Evolutionary conservation across 2,329 filamentous ascomycete species (phyloP).

Genomic region (Aureobasidium vineae): DNA sequence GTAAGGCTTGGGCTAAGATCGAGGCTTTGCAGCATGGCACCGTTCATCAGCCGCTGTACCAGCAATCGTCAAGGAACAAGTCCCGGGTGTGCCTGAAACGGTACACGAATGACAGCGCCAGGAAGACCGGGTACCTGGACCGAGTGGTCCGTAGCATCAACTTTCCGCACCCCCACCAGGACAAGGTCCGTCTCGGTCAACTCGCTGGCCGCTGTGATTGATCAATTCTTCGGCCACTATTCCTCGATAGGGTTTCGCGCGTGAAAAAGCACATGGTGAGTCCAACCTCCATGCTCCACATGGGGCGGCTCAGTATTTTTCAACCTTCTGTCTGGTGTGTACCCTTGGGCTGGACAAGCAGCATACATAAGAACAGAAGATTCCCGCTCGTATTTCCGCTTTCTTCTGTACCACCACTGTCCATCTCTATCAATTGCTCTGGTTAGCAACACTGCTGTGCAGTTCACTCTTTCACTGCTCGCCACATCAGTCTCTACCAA

Average conservation of each 20-base stretch:
- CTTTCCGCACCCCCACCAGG: conserved; percentile 19
- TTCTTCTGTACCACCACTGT: conserved; percentile 29
- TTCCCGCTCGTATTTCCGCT: conserved; percentile 9
- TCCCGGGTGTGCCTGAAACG: conserved; percentile 28
- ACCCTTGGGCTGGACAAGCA: conserved; percentile 10
- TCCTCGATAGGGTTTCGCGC: conserved; percentile 25
- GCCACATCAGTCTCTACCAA: conserved; percentile 34
- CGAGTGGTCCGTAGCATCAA: conserved; percentile 25
- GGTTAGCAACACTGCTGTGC: conserved; percentile 39
- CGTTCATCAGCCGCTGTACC: conserved; percentile 30
- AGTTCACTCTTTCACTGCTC: conserved; percentile 38
- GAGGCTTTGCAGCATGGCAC: conserved; percentile 25
- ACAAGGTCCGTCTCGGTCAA: conserved; percentile 8
- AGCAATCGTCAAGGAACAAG: conserved; percentile 29
- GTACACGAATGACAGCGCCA: conserved; percentile 28
- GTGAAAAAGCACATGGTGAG: conserved; percentile 28
- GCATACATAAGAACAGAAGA: conserved; percentile 29
- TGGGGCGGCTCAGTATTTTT: conserved; percentile 29
- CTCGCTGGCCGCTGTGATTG: conserved; percentile 24
- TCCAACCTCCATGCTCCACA: conserved; percentile 23
- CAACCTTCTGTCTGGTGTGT: conserved; percentile 22
- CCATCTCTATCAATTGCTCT: conserved; percentile 35
- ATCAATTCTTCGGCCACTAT: conserved; percentile 21
- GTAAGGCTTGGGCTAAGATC: conserved; percentile 3
- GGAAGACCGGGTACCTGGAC: conserved; percentile 27